Conservation (phyloP, 768 basidiomycete genomes). For the Russula abietina region DNA sequence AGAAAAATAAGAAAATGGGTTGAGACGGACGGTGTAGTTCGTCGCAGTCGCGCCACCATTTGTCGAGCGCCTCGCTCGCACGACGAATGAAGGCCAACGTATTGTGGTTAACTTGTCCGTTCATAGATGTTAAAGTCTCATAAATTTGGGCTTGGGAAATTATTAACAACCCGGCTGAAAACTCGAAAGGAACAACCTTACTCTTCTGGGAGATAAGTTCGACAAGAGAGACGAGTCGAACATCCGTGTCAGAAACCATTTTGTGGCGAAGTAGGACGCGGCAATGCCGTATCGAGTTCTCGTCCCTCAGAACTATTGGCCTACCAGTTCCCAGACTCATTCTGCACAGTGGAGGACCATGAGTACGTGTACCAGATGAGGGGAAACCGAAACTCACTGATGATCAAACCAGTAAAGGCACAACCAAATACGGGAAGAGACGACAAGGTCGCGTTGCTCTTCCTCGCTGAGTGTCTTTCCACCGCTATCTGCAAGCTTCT, state of each 20-base stretch:
- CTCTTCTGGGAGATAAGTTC: constrained; percentile 91
- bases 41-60: constrained; percentile 89
- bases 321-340: constrained; percentile 91
- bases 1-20: not conserved
- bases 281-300: constrained; percentile 80
- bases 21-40: constrained; percentile 62
- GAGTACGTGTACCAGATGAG: constrained; percentile 10
- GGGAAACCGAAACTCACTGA: constrained; percentile 50
- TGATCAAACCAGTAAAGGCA: constrained; percentile 97
- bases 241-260: constrained; percentile 86
- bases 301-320: constrained; percentile 84
- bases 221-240: constrained; percentile 79
- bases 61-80: constrained; percentile 79
- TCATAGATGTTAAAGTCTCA: constrained; percentile 79
- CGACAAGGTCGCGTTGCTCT: constrained; percentile 83
- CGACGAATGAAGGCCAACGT: constrained; percentile 84
- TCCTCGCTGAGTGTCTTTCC: constrained; percentile 65
- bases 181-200: constrained; percentile 32
- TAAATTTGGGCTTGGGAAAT: constrained; percentile 74
- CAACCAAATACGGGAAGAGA: constrained; percentile 90
- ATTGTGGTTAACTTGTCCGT: constrained; percentile 79
- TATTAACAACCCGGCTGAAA: not conserved
- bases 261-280: constrained; percentile 75
- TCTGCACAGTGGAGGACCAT: constrained; percentile 35
- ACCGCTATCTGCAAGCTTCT: constrained; percentile 76